phyloP scores from a whole-genome alignment of 768 basidiomycete species.

The Sporobolomyces phaffii region DNA sequence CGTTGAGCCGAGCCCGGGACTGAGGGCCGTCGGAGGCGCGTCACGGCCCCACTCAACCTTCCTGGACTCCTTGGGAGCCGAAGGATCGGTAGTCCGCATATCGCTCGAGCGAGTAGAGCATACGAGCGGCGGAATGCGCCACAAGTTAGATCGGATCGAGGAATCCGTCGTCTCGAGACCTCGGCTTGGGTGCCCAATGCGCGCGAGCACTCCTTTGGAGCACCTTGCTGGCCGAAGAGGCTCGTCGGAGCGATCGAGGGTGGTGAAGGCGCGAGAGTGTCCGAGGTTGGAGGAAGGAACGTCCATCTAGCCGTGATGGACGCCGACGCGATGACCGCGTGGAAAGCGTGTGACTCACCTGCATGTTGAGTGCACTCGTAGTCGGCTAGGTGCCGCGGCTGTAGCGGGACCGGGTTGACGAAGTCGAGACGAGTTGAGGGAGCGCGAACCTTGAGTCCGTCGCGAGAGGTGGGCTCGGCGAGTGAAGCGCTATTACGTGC shows the following conservation, averaged over 20 bases:
- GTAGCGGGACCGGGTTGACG: background rate
- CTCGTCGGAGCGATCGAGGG: too few species aligned
- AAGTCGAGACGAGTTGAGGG: background rate
- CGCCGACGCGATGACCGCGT: background rate
- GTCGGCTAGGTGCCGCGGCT: too few species aligned
- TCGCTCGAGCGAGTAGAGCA: background rate
- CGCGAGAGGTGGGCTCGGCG: background rate
- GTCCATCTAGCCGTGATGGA: background rate
- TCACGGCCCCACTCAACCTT: too few species aligned
- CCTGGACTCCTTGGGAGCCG: too few species aligned
- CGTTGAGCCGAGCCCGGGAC: conserved; percentile 1
- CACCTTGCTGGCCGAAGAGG: too few species aligned
- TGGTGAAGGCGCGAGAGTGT: background rate
- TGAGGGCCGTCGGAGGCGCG: too few species aligned
- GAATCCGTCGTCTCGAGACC: background rate
- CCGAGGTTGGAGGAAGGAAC: conserved; percentile 3
- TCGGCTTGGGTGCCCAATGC: too few species aligned
- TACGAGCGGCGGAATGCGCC: background rate
- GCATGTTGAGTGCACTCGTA: background rate
- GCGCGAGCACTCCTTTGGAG: too few species aligned
- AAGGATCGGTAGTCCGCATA: too few species aligned
- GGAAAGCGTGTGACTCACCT: background rate
- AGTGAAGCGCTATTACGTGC: conserved; percentile 1
- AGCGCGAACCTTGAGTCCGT: conserved; percentile 12
- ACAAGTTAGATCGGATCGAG: background rate